Percentiles rank a stretch among this genome's conserved stretches.
phyloP scores from a whole-genome alignment of 1,284 basidiomycete genomes.

The Boletus hoseneyae region DNA sequence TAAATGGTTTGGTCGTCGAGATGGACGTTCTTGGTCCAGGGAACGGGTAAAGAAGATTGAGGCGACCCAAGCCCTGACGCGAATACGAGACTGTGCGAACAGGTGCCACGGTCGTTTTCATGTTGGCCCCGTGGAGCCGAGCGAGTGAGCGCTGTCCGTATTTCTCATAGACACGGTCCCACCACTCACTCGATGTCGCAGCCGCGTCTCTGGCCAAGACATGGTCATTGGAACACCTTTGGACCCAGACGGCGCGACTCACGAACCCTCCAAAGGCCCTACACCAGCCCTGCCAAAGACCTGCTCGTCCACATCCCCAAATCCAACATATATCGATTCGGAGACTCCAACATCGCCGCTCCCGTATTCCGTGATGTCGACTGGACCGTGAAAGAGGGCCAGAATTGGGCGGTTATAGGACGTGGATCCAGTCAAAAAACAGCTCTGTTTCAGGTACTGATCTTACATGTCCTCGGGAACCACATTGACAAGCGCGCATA shows the following conservation, averaged over 20 bases:
- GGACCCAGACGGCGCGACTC: neutral
- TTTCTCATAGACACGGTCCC: neutral
- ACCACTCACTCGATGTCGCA: conserved; percentile 5
- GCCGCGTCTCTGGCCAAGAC: conserved; percentile 2
- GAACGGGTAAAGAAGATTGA: no score
- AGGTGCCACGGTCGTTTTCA: no score
- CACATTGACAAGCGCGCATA: conserved; percentile 24
- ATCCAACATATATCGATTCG: conserved; percentile 50
- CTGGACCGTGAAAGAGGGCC: conserved; percentile 59
- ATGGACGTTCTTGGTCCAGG: no score
- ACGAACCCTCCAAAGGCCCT: conserved; percentile 1
- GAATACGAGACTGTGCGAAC: no score
- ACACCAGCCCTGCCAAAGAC: conserved; percentile 5
- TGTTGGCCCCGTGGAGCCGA: no score
- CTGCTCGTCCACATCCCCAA: conserved; percentile 41
- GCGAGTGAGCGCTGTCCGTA: neutral
- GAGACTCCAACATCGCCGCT: conserved; percentile 39
- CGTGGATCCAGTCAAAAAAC: conserved; percentile 51
- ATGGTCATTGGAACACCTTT: conserved; percentile 1
- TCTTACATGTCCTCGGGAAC: neutral
- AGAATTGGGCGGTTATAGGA: conserved; percentile 74
- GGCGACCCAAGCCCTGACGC: no score
- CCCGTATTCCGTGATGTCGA: conserved; percentile 53
- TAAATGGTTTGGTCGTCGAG: no score
- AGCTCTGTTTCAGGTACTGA: conserved; percentile 54